phyloP scores from a whole-genome alignment of 2,329 filamentous ascomycete species.

The Leptoxyphium fumago region DNA sequence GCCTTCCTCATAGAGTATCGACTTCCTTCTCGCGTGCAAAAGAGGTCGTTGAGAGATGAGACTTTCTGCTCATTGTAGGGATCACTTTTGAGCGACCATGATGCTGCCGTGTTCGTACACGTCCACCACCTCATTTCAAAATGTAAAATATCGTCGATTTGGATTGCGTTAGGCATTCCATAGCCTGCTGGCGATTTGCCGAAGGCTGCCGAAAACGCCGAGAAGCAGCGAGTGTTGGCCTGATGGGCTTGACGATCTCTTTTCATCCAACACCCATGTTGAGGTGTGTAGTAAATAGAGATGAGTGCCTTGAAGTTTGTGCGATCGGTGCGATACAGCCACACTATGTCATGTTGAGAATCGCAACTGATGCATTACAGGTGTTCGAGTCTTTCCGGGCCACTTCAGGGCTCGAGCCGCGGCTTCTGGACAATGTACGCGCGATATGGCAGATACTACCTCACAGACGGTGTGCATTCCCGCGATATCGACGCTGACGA shows the following conservation, averaged over 20 bases:
- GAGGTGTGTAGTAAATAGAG: neutral
- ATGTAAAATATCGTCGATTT: too few species aligned
- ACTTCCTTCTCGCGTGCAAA: too few species aligned
- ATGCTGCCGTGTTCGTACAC: too few species aligned
- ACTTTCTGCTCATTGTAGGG: too few species aligned
- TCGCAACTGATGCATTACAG: conserved; percentile 27
- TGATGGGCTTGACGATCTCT: too few species aligned
- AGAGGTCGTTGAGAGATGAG: too few species aligned
- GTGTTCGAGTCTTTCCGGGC: conserved; percentile 75
- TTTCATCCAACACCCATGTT: too few species aligned
- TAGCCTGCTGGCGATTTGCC: too few species aligned
- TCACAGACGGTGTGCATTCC: neutral
- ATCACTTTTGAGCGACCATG: too few species aligned
- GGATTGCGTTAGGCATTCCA: too few species aligned
- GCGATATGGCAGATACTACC: neutral
- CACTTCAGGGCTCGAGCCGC: conserved; percentile 77
- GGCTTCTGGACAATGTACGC: conserved; percentile 34
- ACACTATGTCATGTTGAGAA: neutral
- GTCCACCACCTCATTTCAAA: too few species aligned
- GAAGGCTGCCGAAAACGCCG: neutral
- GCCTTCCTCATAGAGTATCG: too few species aligned
- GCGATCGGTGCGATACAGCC: neutral
- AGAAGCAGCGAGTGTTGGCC: neutral
- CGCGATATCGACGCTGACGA: conserved; percentile 4
- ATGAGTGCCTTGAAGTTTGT: neutral